These are phyloP conservation scores for Claviceps cyperi DNA, from an alignment of 2,329 filamentous ascomycete species.

Conservation along the genomic window DNA sequence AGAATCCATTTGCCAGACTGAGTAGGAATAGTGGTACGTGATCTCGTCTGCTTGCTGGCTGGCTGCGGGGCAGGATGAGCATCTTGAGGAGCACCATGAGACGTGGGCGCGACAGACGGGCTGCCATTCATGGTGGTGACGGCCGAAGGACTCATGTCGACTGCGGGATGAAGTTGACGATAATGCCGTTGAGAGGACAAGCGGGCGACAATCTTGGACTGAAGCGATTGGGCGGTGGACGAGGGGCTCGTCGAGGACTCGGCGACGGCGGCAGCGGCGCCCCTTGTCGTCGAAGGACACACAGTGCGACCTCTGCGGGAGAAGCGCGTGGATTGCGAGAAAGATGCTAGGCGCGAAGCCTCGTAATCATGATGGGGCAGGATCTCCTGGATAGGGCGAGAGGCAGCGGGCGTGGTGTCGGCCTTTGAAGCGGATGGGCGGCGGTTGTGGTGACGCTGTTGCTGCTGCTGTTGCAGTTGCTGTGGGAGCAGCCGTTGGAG, in stretches of 20 bases:
- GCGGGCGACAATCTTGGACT: slow-evolving; percentile 35
- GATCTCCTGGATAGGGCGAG: slow-evolving; percentile 27
- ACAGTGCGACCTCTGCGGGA: slow-evolving; percentile 43
- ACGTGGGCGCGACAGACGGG: slow-evolving; percentile 34
- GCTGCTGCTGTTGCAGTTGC: slow-evolving; percentile 11
- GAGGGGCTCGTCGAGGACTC: slow-evolving; percentile 17
- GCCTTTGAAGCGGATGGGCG: slow-evolving; percentile 25
- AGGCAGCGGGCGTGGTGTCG: neutral
- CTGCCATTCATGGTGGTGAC: slow-evolving; percentile 36
- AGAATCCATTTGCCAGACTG: slow-evolving; percentile 87
- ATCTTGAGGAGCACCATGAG: slow-evolving; percentile 27
- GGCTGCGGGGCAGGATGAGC: slow-evolving; percentile 20
- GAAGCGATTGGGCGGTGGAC: slow-evolving; percentile 18
- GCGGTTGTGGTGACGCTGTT: slow-evolving; percentile 22
- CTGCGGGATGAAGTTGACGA: slow-evolving; percentile 16
- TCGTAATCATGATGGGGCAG: slow-evolving; percentile 57
- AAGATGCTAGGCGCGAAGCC: slow-evolving; percentile 47
- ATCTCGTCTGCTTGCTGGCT: slow-evolving; percentile 37
- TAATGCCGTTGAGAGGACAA: slow-evolving; percentile 22
- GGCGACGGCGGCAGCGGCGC: slow-evolving; percentile 30
- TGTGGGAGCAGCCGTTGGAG: slow-evolving; percentile 8
- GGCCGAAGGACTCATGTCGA: slow-evolving; percentile 36
- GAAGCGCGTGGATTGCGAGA: slow-evolving; percentile 44
- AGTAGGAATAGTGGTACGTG: slow-evolving; percentile 74
- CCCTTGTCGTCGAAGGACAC: slow-evolving; percentile 29